Base-by-base conservation (phyloP, 2,329 filamentous ascomycete genomes). In the Fusarium sp. region DNA sequence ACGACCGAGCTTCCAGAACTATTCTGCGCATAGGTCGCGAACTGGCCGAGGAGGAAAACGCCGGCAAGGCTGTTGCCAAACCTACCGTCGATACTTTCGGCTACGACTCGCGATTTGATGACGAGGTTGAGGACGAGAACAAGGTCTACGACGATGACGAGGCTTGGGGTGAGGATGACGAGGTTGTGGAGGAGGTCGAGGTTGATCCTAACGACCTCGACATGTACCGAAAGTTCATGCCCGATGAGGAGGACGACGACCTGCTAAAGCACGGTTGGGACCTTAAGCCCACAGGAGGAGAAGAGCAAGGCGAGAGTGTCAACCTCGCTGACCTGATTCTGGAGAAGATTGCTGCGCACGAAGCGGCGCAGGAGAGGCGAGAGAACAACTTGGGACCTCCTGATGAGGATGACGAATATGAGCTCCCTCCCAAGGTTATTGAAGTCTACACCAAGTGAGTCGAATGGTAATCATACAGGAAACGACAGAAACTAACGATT, bases 301-400 rank as follows among this genome's bases (percentile, higher is more conserved):
- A 84, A 36, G 82, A 83, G 40, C 84, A 84, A 15, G 78, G 76
- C 8, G 83, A 86, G 60, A 85, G 87, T 15, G 93, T 92, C 67
- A 97, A 98, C 78, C 84, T 99, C 59, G 94, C 96, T 17, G 94
- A 97, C 76, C 83, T 99, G 67, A 99, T 99, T 69, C 83, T 99
- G 61, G 91, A 95, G 76, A 97, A 97, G 81, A 99, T 99, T 76
- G 94, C 94, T 6, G 91, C 92, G 62, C 93, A 97, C 75, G 96
- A 99, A 82, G 92, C 93, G 6, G 86, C 86, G 33, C 85, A 91
- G 69, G 84, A 78, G 17, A 73, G 78, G 45, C 73, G 75, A 46
- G 76, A 77, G 17, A 76, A 76, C 28, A 77, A 76, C 38, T 62
- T 88, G 55, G 87, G 85, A 19, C 79, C 86, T 1, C 86, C 89